Conservation (phyloP, 2,329 filamentous ascomycete species). For the Aureobasidium sp. region DNA sequence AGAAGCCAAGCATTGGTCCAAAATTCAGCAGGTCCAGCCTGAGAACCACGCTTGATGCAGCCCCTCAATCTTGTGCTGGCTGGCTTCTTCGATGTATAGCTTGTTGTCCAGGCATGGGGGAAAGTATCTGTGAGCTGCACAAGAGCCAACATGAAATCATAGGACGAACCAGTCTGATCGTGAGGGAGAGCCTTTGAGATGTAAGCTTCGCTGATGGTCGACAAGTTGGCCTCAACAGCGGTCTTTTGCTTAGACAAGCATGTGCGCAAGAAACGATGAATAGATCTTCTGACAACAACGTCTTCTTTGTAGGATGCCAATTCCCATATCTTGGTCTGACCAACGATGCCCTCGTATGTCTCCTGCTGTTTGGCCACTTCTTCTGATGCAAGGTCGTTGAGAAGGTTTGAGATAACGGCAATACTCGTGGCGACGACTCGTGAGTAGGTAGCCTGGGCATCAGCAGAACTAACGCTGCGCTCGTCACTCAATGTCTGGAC, state of each 20-base stretch:
- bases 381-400: constrained; percentile 33
- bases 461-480: constrained; percentile 71
- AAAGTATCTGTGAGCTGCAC: constrained; percentile 54
- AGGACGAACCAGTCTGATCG: constrained; percentile 64
- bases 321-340: constrained; percentile 52
- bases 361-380: constrained; percentile 53
- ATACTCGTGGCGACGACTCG: constrained; percentile 61
- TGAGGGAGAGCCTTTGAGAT: constrained; percentile 65
- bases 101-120: constrained; percentile 64
- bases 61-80: constrained; percentile 52
- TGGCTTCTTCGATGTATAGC: constrained; percentile 50
- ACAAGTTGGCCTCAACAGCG: constrained; percentile 29
- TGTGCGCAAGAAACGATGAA: constrained; percentile 47
- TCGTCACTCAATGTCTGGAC: constrained; percentile 79
- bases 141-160: constrained; percentile 61
- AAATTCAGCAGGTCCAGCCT: constrained; percentile 61
- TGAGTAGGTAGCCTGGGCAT: constrained; percentile 76
- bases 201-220: constrained; percentile 58
- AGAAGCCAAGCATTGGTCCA: constrained; percentile 63
- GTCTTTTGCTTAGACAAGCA: constrained; percentile 39
- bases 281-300: constrained; percentile 44
- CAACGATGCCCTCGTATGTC: constrained; percentile 58
- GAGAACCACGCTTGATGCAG: constrained; percentile 76
- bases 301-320: constrained; percentile 49
- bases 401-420: constrained; percentile 44